A percentile compares a stretch with the other conserved stretches of the same genome.
Evolutionary conservation across 805 yeast genomes (phyloP).

Genomic region (Kodamaea laetipori): DNA sequence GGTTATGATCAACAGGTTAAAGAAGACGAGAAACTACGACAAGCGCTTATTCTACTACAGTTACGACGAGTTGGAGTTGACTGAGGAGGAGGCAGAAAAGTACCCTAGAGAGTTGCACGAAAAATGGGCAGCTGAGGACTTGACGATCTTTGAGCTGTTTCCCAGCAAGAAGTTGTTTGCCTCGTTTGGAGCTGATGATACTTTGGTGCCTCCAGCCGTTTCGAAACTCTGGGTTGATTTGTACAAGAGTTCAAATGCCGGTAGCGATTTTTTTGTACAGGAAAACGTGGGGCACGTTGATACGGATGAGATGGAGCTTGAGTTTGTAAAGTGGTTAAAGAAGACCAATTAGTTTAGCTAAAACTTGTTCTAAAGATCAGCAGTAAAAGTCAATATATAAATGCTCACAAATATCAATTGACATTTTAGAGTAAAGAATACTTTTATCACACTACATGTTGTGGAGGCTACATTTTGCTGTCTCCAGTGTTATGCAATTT

Average conservation of each 20-base stretch:
- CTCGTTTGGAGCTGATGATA: constrained; percentile 37
- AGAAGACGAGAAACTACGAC: constrained; percentile 22
- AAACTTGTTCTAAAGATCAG: too few relatives aligned
- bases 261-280: constrained; percentile 30
- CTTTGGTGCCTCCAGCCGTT: constrained; percentile 38
- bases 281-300: constrained; percentile 36
- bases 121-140: constrained; percentile 30
- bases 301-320: constrained; percentile 36
- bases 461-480: too few relatives aligned
- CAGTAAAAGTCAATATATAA: too few relatives aligned
- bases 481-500: too few relatives aligned
- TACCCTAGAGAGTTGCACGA: constrained; percentile 38
- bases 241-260: constrained; percentile 27
- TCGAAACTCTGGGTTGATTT: constrained; percentile 35
- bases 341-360: neutral
- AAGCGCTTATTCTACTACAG: constrained; percentile 34
- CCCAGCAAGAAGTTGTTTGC: constrained; percentile 37
- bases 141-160: constrained; percentile 34
- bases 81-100: constrained; percentile 24
- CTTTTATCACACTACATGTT: too few relatives aligned
- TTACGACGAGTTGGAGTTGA: constrained; percentile 37
- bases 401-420: too few relatives aligned
- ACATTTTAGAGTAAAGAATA: too few relatives aligned
- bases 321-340: constrained; percentile 34
- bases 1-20: constrained; percentile 46